Percentiles rank a stretch among this genome's conserved stretches.
phyloP scores from a whole-genome alignment of 1,139 yeast species.

The Kodamaea anthophila region DNA sequence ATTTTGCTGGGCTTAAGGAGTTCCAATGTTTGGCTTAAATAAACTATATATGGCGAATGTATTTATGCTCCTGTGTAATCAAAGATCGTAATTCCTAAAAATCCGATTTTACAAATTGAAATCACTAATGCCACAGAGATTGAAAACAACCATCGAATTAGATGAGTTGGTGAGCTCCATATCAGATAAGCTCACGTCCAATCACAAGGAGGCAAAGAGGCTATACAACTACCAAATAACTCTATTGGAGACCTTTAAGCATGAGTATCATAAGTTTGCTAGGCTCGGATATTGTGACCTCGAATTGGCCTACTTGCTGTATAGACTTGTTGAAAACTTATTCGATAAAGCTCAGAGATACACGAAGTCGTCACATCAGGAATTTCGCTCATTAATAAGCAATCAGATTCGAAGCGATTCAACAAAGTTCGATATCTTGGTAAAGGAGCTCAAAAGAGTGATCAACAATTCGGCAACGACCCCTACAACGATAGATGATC shows the following conservation, averaged over 20 bases:
- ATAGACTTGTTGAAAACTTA: constrained; percentile 13
- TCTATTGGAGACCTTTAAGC: constrained; percentile 30
- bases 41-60: not conserved
- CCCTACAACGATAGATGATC: too few relatives aligned
- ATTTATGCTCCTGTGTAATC: too few relatives aligned
- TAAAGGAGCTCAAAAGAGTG: too few relatives aligned
- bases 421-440: too few relatives aligned
- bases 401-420: constrained; percentile 18
- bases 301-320: constrained; percentile 31
- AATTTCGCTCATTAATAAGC: constrained; percentile 17
- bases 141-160: constrained; percentile 6
- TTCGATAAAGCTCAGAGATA: constrained; percentile 12
- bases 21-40: constrained; percentile 15
- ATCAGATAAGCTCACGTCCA: constrained; percentile 1
- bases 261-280: constrained; percentile 24
- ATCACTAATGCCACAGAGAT: constrained; percentile 1
- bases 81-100: too few relatives aligned
- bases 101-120: not conserved
- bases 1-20: constrained; percentile 48
- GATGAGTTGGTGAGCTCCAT: constrained; percentile 6
- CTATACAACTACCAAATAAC: constrained; percentile 18
- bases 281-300: constrained; percentile 33
- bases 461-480: constrained; percentile 3
- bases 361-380: constrained; percentile 13
- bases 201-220: constrained; percentile 1